A percentile compares a stretch with the other conserved stretches of the same genome.
Evolutionary conservation across 2,329 filamentous ascomycete species (phyloP).

Genomic region (Beauveria caledonica): DNA sequence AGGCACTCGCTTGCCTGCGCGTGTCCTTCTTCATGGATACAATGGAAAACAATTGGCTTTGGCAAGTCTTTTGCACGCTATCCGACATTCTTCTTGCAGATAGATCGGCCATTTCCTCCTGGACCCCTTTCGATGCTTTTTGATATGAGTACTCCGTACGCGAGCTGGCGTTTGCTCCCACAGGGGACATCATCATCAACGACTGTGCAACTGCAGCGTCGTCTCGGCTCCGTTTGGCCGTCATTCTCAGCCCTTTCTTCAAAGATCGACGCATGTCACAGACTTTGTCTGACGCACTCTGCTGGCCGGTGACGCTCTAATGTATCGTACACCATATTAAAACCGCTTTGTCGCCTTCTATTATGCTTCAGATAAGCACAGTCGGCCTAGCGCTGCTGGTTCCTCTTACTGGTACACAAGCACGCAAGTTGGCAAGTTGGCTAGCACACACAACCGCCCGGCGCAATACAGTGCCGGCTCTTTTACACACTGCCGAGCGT

Average conservation of each 20-base stretch:
- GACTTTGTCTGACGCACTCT: slow-evolving; percentile 1
- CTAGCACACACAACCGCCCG: neutral
- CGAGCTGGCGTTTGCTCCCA: neutral
- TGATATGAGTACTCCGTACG: neutral
- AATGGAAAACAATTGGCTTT: neutral
- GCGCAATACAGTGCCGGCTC: neutral
- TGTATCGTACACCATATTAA: neutral
- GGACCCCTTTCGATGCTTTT: neutral
- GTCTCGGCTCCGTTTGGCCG: neutral
- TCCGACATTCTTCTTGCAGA: no score
- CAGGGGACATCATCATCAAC: neutral
- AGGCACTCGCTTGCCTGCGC: neutral
- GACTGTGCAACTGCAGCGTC: neutral
- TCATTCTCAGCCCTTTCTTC: neutral
- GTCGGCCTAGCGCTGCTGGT: neutral
- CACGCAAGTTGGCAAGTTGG: no score
- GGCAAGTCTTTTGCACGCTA: neutral
- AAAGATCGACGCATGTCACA: slow-evolving; percentile 1
- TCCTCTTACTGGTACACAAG: no score
- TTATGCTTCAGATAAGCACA: neutral
- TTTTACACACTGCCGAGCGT: neutral
- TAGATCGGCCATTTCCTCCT: no score
- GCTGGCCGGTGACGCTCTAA: neutral
- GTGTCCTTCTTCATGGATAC: neutral
- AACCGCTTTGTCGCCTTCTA: neutral